These are phyloP conservation scores for Phlebiopsis flavidoalba DNA, from an alignment of 768 basidiomycete genomes.

Conservation along the genomic window DNA sequence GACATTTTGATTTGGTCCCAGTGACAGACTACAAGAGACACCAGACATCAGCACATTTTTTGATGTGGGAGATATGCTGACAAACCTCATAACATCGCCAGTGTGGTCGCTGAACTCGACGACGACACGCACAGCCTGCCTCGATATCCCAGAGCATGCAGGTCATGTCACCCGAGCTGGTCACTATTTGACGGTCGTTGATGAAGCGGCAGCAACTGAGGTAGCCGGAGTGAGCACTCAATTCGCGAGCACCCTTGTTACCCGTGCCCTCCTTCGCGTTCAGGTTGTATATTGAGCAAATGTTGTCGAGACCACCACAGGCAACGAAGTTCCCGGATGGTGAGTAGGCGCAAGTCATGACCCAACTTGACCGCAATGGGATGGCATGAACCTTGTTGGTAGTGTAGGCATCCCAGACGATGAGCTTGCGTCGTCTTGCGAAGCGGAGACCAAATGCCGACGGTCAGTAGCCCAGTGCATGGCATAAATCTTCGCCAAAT, in stretches of 20 bases:
- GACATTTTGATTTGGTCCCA: slow-evolving; percentile 88
- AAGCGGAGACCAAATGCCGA: slow-evolving; percentile 97
- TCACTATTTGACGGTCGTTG: slow-evolving; percentile 98
- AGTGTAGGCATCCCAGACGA: slow-evolving; percentile 99
- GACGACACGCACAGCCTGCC: slow-evolving; percentile 92
- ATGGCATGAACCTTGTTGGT: slow-evolving; percentile 99
- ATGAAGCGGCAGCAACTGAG: slow-evolving; percentile 98
- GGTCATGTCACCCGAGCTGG: slow-evolving; percentile 97
- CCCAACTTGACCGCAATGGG: slow-evolving; percentile 96
- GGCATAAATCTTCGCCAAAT: slow-evolving; percentile 99
- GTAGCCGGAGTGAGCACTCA: slow-evolving; percentile 97
- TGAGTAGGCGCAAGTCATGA: slow-evolving; percentile 99
- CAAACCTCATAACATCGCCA: slow-evolving; percentile 98
- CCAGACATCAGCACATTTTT: not conserved
- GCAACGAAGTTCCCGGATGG: slow-evolving; percentile 97
- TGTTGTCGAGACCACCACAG: slow-evolving; percentile 98
- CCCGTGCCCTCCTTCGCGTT: slow-evolving; percentile 72
- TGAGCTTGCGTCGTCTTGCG: slow-evolving; percentile 98
- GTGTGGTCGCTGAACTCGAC: slow-evolving; percentile 99
- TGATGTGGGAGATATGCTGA: slow-evolving; percentile 4
- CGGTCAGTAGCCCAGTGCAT: slow-evolving; percentile 99
- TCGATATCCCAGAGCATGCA: slow-evolving; percentile 99
- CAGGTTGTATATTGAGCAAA: slow-evolving; percentile 97
- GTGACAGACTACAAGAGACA: slow-evolving; percentile 65
- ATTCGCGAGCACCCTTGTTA: slow-evolving; percentile 87